These are phyloP conservation scores for Pythium phragmiticola DNA, from an alignment of 352 stramenopile genomes.

Conservation along the genomic window DNA sequence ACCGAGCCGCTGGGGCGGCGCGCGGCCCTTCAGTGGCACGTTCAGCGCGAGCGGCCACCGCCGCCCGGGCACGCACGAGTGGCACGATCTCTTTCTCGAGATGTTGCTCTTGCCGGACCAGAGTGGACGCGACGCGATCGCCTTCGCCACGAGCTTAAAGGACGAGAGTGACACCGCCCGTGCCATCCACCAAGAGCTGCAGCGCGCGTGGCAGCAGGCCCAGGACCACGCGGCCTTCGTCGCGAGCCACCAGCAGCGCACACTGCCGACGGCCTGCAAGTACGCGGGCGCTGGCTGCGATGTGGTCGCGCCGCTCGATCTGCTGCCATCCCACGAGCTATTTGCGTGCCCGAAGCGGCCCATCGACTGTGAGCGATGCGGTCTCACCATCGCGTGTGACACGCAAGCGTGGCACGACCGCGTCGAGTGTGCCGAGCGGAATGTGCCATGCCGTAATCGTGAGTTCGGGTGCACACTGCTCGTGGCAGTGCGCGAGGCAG, in stretches of 20 bases:
- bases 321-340: conserved; percentile 55
- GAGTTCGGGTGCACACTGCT: conserved; percentile 49
- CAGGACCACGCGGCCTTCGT: conserved; percentile 57
- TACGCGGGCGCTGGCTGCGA: conserved; percentile 37
- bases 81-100: conserved; percentile 56
- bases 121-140: conserved; percentile 33
- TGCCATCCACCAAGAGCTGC: conserved; percentile 39
- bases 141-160: conserved; percentile 24
- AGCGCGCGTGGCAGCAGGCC: conserved; percentile 37
- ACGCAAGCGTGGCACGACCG: conserved; percentile 34
- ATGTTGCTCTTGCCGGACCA: conserved; percentile 36
- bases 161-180: background rate
- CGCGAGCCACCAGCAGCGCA: conserved; percentile 42
- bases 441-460: conserved; percentile 50
- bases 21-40: conserved; percentile 13
- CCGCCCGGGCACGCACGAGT: conserved; percentile 34
- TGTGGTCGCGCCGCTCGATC: conserved; percentile 51
- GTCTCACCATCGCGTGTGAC: conserved; percentile 36
- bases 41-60: background rate
- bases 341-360: conserved; percentile 53
- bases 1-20: conserved; percentile 18
- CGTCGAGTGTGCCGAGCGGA: conserved; percentile 33
- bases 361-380: conserved; percentile 57
- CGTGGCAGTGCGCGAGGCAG: conserved; percentile 36
- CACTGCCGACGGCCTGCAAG: conserved; percentile 37